Conservation (phyloP, 495 filamentous ascomycete genomes). For the Neurospora sp. region DNA sequence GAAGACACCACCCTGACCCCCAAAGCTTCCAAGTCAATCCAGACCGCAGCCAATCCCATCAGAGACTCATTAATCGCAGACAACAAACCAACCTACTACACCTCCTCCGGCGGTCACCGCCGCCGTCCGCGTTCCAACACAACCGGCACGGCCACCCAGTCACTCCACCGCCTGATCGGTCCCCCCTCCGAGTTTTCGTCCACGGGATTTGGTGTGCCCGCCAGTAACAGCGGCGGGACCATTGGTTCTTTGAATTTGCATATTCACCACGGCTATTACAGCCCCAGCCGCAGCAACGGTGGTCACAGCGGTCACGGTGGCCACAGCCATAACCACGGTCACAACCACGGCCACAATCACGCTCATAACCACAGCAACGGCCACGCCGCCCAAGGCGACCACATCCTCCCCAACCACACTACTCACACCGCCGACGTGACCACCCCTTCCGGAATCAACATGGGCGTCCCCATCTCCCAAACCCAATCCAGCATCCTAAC, state of each 20-base stretch:
- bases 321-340: not conserved
- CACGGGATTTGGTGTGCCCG: not conserved
- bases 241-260: not conserved
- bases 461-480: slow-evolving; percentile 1
- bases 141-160: not conserved
- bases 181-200: not conserved
- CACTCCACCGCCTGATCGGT: not conserved
- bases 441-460: too few species aligned
- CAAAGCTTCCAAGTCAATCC: not conserved
- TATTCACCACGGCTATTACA: not conserved
- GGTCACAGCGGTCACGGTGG: not conserved
- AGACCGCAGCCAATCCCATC: not conserved
- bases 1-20: not conserved
- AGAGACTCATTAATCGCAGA: not conserved
- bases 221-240: not conserved
- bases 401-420: not conserved
- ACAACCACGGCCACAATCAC: not conserved
- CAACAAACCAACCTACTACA: not conserved
- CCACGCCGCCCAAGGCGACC: not conserved
- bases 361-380: not conserved
- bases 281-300: not conserved
- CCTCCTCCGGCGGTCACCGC: not conserved
- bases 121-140: not conserved
- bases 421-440: too few species aligned
- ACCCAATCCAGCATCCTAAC: slow-evolving; percentile 18